Base-by-base conservation (phyloP, 2,329 filamentous ascomycete genomes). In the Ophiostoma fasciatum region DNA sequence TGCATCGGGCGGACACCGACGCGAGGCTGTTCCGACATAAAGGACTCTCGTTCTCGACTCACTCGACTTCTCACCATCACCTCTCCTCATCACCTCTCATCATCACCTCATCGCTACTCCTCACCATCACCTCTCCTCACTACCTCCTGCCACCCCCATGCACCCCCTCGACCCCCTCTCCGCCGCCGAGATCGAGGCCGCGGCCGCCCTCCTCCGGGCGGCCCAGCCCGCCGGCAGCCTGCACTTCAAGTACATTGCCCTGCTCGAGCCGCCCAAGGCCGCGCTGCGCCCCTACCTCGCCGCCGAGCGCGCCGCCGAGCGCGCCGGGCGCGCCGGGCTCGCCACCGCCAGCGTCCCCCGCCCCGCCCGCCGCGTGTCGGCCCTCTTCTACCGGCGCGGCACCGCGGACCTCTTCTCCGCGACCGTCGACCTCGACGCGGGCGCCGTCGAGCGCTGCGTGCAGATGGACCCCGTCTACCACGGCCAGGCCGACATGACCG, bases 161-260 rank as follows among this genome's bases (percentile, higher is more conserved):
- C 33, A 38, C 26, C 31, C 28, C 14, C 38, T 40, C 13, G 38
- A 40, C 27, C 38, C 38, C 15, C 30, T 40, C 13, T 34, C 34
- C 17, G 17, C 18, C n/a, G 34, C 14, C 17, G 38, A 40, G 34
- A 37, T 40, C 31, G 28, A 21, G 21, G 38, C 31, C 15, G 38
- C 25, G 15, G 15, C 34, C 13, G 30, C n/a, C 20, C 27, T 40
- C 31, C 7, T 40, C 34, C 36, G 34, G 31, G 20, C 14, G 21
- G 35, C 29, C 26, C 30, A 34, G 17, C 26, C 26, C n/a, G 28
- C 20, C 8, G 17, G 26, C 19, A 9, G 8, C 2, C 50, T 52
- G 11, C 57, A 61, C 40, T 72, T 71, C 42, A 59, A 65, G 6
- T 58, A 64, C 38, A 62, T 70, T 41, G 64, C 63, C 0, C 55